Conservation (phyloP, 495 filamentous ascomycete genomes). For the Cetradonia linearis region DNA sequence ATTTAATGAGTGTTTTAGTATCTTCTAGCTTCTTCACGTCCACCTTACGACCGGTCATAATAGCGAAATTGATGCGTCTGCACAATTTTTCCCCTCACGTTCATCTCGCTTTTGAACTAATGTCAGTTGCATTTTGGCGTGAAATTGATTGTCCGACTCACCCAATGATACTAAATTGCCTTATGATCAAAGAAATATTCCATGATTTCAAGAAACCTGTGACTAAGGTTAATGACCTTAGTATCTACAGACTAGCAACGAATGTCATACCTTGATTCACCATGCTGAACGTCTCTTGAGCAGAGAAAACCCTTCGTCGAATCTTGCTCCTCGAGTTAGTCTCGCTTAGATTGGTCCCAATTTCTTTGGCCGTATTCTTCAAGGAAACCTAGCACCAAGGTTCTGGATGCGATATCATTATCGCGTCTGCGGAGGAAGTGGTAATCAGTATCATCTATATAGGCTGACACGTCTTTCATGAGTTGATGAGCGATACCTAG, state of each 20-base stretch:
- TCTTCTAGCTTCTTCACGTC: not conserved
- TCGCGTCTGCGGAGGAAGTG: not conserved
- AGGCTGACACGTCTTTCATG: not conserved
- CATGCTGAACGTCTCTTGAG: conserved; percentile 2
- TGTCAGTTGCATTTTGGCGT: not conserved
- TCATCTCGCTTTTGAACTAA: not conserved
- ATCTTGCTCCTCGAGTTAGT: conserved; percentile 4
- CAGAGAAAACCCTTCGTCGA: conserved; percentile 1
- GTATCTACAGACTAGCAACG: not conserved
- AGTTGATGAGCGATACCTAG: not conserved
- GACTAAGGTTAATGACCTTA: not conserved
- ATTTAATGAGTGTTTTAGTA: not conserved
- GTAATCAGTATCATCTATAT: not conserved
- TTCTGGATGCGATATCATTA: conserved; percentile 6
- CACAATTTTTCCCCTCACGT: not conserved
- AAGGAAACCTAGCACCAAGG: conserved; percentile 9
- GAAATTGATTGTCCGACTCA: not conserved
- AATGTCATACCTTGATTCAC: not conserved
- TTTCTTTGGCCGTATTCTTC: not conserved
- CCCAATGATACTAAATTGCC: not conserved
- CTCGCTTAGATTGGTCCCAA: not conserved
- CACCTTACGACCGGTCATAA: not conserved
- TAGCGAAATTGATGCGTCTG: not conserved
- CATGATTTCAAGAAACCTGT: not conserved
- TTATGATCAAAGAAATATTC: not conserved